Evolutionary conservation across 2,329 filamentous ascomycete species (phyloP).

Genomic region (Botrytis galanthina): DNA sequence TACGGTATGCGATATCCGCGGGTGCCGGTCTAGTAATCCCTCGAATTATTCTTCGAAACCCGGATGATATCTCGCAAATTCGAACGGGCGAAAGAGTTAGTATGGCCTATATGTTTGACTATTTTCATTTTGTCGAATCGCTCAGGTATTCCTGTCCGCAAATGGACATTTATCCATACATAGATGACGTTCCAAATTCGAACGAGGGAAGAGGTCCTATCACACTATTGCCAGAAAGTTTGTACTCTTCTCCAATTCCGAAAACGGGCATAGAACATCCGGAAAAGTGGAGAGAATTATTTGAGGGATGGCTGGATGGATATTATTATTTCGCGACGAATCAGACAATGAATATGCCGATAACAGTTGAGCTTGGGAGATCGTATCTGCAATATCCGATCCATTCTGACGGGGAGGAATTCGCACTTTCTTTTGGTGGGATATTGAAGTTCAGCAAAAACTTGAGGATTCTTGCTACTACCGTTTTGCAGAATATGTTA

Average conservation of each 20-base stretch:
- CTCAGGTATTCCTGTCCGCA: constrained; percentile 30
- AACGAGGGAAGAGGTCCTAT: not conserved
- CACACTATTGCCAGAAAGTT: constrained; percentile 7
- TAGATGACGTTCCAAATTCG: constrained; percentile 12
- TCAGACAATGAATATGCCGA: constrained; percentile 10
- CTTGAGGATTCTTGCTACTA: constrained; percentile 30
- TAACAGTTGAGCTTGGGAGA: constrained; percentile 27
- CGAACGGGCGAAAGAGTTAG: constrained; percentile 22
- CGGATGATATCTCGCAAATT: constrained; percentile 21
- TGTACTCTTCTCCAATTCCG: not conserved
- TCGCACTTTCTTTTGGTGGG: constrained; percentile 29
- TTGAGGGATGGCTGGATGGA: not conserved
- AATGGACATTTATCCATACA: constrained; percentile 25
- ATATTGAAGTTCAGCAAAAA: constrained; percentile 32
- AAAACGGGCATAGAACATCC: not conserved
- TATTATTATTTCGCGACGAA: not conserved
- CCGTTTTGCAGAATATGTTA: constrained; percentile 24
- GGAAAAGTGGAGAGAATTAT: not conserved
- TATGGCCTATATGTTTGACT: constrained; percentile 33
- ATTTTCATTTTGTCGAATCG: constrained; percentile 29
- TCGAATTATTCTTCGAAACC: constrained; percentile 26
- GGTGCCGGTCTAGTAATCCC: constrained; percentile 33
- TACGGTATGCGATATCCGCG: constrained; percentile 35
- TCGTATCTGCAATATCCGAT: constrained; percentile 33
- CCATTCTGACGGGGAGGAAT: constrained; percentile 26